Base-by-base conservation (phyloP, 106 monocot genomes). In the Allium fistulosum region DNA sequence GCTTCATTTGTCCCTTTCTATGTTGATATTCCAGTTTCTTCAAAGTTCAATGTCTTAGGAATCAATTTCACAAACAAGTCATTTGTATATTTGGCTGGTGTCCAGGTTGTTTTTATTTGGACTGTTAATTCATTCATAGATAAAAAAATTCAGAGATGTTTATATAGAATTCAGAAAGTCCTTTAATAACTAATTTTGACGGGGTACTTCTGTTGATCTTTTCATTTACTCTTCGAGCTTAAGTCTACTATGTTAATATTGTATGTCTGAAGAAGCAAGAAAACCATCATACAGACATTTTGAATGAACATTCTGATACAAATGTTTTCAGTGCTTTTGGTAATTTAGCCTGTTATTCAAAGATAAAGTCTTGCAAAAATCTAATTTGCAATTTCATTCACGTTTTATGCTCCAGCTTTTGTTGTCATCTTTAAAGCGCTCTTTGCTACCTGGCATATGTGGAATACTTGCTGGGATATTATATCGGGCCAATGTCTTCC, bases 1-100 rank as follows among this genome's bases (percentile, higher is more conserved):
- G 76, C 95, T 9, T 96, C 91, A 12, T 96, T 91, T 74, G 65
- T 96, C 56, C 95, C 95, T 1, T 96, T 96, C 64, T 91, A 82
- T 64, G 79, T 96, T 67, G 88, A 96, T 75, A 88, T 96, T 63
- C 95, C 91, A 49, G 76, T 91, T 70, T 78, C 88, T 9, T 88
- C 88, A 71, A 65, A 88, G 48, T 85, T 96, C 53, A 80, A 67
- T 51, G 78, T 96, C 62, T 88, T 88, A 74, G 81, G 88, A 15
- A 51, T 91, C 16, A 63, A 68, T 37, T 79, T 91, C 67, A 84
- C 79, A 59, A 81, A 96, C 69, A 96, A 96, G 66, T 77, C 91
- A 75, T 75, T 75, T 48, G 69, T 75, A 75, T 75, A 75, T 68
- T 12, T 75, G 62, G 61, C 69, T 61, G 75, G 75, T 62, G 53